Base-by-base conservation (phyloP, 2,329 filamentous ascomycete species). In the Colletotrichum cereale region DNA sequence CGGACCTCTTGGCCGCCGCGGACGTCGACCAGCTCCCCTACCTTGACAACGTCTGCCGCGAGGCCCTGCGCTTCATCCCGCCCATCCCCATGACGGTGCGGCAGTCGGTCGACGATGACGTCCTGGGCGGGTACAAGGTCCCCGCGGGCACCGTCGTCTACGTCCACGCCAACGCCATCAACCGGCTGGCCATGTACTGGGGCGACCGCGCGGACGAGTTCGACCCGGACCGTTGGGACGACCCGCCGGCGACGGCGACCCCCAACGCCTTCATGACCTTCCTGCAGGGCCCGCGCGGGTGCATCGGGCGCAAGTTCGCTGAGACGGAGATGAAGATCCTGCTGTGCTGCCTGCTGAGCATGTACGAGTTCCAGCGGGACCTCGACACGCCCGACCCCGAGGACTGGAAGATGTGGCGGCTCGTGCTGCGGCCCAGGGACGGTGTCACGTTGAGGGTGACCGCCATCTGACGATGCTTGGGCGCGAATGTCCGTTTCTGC, bases 321-420 rank as follows among this genome's bases (percentile, higher is more conserved):
- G 75, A 77, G 72, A 78, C 75, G 1, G 77, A 79, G 75, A 78
- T 79, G 77, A 82, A 81, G 77, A 72, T 81, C 18, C 58, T 81
- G 56, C 73, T 81, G 5, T 80, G 78, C 74, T 75, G 74, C 58
- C 60, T 81, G 58, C 73, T 81, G 42, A 79, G 76, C 73, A 76
- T 76, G 76, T 81, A 74, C 72, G 76, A 80, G 68, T 79, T 81
- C 71, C 64, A 74, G 73, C 79, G 78, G 21, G 82, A 85, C 68
- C 71, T 75, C 40, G 74, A 72, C 36, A 77, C 80, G 8, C 76
- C 78, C 5, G 80, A 85, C 73, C 84, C 84, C 11, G 84, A 85
- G 76, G 77, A 80, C 18, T 80, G 82, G 79, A 86, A 86, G 79
- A 85, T 85, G 84, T 85, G 84, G 84, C 79, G 83, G 44, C 74